Percentiles rank a stretch among this genome's conserved stretches.
Evolutionary conservation across 345 rosid genomes (phyloP).

Genomic region (Melaleuca quinquenervia): DNA sequence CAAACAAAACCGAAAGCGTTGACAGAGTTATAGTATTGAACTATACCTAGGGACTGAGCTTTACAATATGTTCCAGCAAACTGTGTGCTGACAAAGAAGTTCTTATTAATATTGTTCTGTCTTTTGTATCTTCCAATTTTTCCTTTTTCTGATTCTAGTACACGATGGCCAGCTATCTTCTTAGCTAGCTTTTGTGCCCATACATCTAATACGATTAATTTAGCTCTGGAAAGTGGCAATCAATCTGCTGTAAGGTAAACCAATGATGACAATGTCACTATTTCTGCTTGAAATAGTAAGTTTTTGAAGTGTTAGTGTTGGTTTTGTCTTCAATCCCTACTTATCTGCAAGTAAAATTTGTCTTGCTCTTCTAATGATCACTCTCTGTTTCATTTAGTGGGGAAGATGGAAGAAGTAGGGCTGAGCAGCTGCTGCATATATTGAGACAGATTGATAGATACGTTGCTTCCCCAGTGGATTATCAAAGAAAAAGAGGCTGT

Average conservation of each 20-base stretch:
- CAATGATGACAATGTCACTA: not conserved
- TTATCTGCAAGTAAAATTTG: not conserved
- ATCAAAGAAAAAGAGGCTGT: conserved; percentile 90
- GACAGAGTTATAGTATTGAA: not conserved
- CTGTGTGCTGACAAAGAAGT: not conserved
- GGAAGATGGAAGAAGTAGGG: conserved; percentile 98
- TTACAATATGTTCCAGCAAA: not conserved
- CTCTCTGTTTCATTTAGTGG: conserved; percentile 49
- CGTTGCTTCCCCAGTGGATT: conserved; percentile 68
- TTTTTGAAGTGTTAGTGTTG: not conserved
- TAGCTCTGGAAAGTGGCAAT: not conserved
- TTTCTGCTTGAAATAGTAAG: not conserved
- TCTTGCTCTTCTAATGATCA: not conserved
- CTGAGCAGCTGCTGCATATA: conserved; percentile 91
- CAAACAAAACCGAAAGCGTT: not conserved
- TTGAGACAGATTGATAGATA: conserved; percentile 82
- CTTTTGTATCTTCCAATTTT: not conserved
- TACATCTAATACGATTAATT: not conserved
- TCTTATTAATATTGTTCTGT: not conserved
- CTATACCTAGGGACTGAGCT: not conserved
- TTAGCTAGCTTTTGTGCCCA: not conserved
- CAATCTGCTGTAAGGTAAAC: not conserved
- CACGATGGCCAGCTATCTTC: not conserved
- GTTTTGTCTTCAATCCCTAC: not conserved
- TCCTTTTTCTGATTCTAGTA: not conserved